Evolutionary conservation across 495 filamentous ascomycete species (phyloP).

Genomic region (Penicillium pancosmium): DNA sequence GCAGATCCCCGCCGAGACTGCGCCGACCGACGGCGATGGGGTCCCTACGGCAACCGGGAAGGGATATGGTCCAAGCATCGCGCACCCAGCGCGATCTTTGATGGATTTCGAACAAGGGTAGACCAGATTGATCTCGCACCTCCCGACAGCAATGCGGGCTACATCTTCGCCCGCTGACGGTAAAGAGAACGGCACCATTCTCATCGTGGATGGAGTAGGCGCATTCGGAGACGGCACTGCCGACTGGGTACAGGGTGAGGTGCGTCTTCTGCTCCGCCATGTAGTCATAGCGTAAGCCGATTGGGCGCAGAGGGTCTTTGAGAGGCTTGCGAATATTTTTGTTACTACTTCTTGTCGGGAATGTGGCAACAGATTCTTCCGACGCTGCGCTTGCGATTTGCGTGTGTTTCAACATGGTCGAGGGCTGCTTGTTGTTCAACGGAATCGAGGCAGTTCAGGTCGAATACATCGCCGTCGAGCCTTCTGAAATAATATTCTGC

Average conservation of each 20-base stretch:
- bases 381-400: background rate
- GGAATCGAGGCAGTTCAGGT: background rate
- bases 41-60: background rate
- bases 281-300: conserved; percentile 2
- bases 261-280: background rate
- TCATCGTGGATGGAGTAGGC: background rate
- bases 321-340: conserved; percentile 1
- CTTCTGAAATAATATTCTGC: background rate
- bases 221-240: conserved; percentile 1
- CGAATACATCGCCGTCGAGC: background rate
- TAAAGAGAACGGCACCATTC: background rate
- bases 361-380: background rate
- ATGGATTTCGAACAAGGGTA: background rate
- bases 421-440: background rate
- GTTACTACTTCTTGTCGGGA: conserved; percentile 1
- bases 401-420: background rate
- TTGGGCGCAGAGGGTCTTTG: background rate
- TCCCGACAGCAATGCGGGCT: conserved; percentile 2
- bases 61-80: background rate
- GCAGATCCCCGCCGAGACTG: background rate
- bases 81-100: conserved; percentile 1
- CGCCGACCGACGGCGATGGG: conserved; percentile 2
- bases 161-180: conserved; percentile 3
- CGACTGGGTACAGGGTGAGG: background rate
- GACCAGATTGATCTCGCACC: background rate